Conservation (phyloP, 1,139 yeast species). For the Hansenula lynferdii region DNA sequence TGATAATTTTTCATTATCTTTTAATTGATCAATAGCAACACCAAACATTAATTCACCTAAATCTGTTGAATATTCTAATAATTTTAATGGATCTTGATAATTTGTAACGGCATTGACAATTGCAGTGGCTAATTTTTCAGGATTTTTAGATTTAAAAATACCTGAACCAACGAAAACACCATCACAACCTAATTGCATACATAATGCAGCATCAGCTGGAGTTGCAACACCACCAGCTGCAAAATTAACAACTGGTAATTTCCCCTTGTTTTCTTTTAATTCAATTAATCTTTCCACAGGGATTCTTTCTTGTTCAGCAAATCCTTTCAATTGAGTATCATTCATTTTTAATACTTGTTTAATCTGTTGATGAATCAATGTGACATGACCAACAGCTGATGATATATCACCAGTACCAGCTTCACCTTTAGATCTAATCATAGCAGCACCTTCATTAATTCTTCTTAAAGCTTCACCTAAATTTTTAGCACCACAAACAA, state of each 20-base stretch:
- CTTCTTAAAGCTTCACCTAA: slow-evolving; percentile 84
- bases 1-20: slow-evolving; percentile 1
- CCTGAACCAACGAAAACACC: slow-evolving; percentile 94
- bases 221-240: slow-evolving; percentile 93
- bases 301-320: slow-evolving; percentile 59
- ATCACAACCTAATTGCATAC: slow-evolving; percentile 90
- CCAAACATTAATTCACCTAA: slow-evolving; percentile 39
- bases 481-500: slow-evolving; percentile 83
- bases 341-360: slow-evolving; percentile 42
- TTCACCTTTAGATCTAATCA: slow-evolving; percentile 86
- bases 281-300: slow-evolving; percentile 49
- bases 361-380: slow-evolving; percentile 54
- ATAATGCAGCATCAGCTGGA: slow-evolving; percentile 84
- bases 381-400: slow-evolving; percentile 79
- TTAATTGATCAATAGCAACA: slow-evolving; percentile 3
- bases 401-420: slow-evolving; percentile 89
- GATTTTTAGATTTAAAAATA: slow-evolving; percentile 72
- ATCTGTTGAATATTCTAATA: slow-evolving; percentile 70
- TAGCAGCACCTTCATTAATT: slow-evolving; percentile 80
- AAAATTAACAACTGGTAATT: slow-evolving; percentile 80
- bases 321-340: slow-evolving; percentile 40
- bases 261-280: slow-evolving; percentile 49
- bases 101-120: slow-evolving; percentile 81
- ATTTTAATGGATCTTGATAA: slow-evolving; percentile 56
- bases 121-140: slow-evolving; percentile 72